phyloP scores from a whole-genome alignment of 306 rosid genomes.

The Quercus gilva region DNA sequence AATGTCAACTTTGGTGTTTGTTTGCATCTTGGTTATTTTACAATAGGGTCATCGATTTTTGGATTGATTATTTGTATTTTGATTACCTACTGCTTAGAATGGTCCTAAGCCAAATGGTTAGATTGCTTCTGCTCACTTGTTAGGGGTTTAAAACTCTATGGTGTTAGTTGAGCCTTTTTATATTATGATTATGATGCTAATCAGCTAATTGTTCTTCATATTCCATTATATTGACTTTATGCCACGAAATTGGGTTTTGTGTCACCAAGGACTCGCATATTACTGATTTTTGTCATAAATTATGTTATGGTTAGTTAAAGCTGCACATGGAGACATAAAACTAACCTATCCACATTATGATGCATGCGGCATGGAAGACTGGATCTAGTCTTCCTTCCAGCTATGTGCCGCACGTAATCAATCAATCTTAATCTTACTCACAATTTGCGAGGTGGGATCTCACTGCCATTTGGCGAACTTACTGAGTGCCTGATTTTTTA shows the following conservation, averaged over 20 bases:
- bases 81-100: neutral
- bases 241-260: no score
- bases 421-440: neutral
- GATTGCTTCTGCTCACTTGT: neutral
- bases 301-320: no score
- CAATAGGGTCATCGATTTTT: conserved; percentile 1
- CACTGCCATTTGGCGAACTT: no score
- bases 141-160: neutral
- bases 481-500: no score
- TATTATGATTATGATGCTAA: no score
- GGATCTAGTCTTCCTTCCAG: neutral
- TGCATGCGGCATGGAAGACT: neutral
- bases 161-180: neutral
- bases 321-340: neutral
- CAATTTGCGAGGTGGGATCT: neutral
- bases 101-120: neutral
- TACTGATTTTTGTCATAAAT: no score
- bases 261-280: no score
- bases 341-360: neutral
- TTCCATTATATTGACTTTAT: no score
- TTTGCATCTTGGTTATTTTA: conserved; percentile 19
- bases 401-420: conserved; percentile 9
- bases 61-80: neutral
- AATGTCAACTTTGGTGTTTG: conserved; percentile 36
- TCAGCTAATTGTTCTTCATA: no score